These are phyloP conservation scores for Trichoderma aggressivum DNA, from an alignment of 2,329 filamentous ascomycete species.

Conservation along the genomic window DNA sequence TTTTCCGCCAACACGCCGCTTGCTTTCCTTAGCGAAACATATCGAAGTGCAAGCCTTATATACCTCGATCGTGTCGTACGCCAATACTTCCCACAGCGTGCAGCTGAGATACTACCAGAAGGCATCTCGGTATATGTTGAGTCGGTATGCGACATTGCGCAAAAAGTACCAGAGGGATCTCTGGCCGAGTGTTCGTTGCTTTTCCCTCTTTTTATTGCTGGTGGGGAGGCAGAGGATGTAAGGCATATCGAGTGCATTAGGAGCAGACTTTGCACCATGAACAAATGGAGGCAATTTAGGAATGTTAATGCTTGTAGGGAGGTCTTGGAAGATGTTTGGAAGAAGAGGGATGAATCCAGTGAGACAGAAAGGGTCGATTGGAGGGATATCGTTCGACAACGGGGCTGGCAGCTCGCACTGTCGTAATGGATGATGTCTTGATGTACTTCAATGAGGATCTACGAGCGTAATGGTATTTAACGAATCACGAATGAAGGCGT, in stretches of 20 bases:
- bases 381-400: background rate
- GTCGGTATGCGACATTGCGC: background rate
- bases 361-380: background rate
- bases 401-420: background rate
- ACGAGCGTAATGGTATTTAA: background rate
- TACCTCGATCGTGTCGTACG: background rate
- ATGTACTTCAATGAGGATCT: background rate
- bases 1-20: background rate
- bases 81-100: background rate
- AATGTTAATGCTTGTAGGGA: background rate
- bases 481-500: background rate
- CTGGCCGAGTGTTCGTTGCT: background rate
- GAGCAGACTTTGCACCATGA: background rate
- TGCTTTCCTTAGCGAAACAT: background rate
- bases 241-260: background rate
- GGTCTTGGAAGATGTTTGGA: background rate
- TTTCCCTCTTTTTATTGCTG: background rate
- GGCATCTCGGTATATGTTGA: background rate
- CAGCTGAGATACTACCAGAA: background rate
- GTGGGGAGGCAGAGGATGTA: background rate
- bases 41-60: slow-evolving; percentile 1
- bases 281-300: background rate
- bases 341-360: background rate
- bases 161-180: background rate
- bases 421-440: background rate